Evolutionary conservation across 2,329 filamentous ascomycete genomes (phyloP).

Genomic region (Epichloe glyceriae): DNA sequence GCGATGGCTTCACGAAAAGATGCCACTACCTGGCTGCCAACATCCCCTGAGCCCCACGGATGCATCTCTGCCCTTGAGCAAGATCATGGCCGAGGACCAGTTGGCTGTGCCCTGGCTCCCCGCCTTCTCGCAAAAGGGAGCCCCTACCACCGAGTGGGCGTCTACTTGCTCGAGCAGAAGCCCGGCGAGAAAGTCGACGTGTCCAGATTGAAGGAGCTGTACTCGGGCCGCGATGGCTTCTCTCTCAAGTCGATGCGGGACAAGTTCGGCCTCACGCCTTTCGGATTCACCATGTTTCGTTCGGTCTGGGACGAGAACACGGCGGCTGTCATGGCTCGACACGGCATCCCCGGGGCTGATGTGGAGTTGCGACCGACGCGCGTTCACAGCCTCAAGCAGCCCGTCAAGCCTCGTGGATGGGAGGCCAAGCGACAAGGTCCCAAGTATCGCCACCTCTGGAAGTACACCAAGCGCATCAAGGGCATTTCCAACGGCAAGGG

Average conservation of each 20-base stretch:
- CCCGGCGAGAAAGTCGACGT: constrained; percentile 45
- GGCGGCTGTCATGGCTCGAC: constrained; percentile 71
- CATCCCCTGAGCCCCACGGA: constrained; percentile 38
- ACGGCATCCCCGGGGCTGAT: constrained; percentile 61
- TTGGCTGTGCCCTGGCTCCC: constrained; percentile 72
- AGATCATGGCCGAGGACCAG: constrained; percentile 47
- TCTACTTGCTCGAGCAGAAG: constrained; percentile 74
- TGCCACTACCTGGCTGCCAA: constrained; percentile 78
- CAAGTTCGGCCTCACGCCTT: constrained; percentile 54
- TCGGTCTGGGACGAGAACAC: constrained; percentile 82
- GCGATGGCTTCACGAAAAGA: constrained; percentile 63
- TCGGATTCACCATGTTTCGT: constrained; percentile 82
- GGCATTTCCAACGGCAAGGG: constrained; percentile 29
- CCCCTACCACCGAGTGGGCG: constrained; percentile 75
- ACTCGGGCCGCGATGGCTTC: constrained; percentile 51
- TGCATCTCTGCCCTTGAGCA: constrained; percentile 51
- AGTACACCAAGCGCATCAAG: constrained; percentile 48
- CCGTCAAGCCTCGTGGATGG: constrained; percentile 50
- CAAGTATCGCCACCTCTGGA: constrained; percentile 53
- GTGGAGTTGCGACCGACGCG: constrained; percentile 75
- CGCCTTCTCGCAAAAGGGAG: constrained; percentile 77
- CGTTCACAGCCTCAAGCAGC: constrained; percentile 53
- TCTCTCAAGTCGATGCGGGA: constrained; percentile 61
- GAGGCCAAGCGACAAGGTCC: constrained; percentile 51
- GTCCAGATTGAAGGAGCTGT: constrained; percentile 39